These are phyloP conservation scores for Cyberlindnera mycetangii DNA, from an alignment of 805 yeast species.

Conservation along the genomic window DNA sequence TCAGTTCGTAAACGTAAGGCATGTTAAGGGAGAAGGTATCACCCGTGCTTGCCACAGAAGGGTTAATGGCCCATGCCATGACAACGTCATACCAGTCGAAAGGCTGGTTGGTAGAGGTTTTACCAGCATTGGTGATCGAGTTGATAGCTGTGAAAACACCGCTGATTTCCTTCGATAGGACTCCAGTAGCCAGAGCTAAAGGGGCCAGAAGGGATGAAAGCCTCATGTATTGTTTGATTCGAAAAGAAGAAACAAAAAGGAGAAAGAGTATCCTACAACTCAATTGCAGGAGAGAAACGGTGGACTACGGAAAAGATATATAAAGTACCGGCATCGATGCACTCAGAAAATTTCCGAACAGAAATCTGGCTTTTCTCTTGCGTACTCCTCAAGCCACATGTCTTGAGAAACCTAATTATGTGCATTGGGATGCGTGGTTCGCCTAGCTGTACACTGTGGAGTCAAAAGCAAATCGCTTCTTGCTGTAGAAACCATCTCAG, in stretches of 20 bases:
- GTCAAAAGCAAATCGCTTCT: no score
- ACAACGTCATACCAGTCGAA: conserved; percentile 11
- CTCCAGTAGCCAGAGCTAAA: background rate
- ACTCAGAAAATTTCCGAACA: no score
- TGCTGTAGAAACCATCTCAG: no score
- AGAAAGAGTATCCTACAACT: no score
- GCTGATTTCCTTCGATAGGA: conserved; percentile 7
- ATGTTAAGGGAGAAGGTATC: conserved; percentile 16
- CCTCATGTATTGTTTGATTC: background rate
- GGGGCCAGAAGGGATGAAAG: background rate
- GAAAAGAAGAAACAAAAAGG: background rate
- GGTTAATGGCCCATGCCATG: conserved; percentile 11
- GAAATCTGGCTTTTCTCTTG: no score
- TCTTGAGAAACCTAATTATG: no score
- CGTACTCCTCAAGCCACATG: no score
- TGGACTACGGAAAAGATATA: no score
- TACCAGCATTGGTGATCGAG: conserved; percentile 6
- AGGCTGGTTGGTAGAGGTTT: conserved; percentile 3
- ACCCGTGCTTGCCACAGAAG: conserved; percentile 11
- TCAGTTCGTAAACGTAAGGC: conserved; percentile 18
- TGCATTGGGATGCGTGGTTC: no score
- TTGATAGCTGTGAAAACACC: conserved; percentile 11
- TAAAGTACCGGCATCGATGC: no score
- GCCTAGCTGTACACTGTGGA: no score
- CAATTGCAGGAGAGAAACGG: background rate